Evolutionary conservation across 208 protist genomes (phyloP).

Genomic region (Leishmania aethiopica): DNA sequence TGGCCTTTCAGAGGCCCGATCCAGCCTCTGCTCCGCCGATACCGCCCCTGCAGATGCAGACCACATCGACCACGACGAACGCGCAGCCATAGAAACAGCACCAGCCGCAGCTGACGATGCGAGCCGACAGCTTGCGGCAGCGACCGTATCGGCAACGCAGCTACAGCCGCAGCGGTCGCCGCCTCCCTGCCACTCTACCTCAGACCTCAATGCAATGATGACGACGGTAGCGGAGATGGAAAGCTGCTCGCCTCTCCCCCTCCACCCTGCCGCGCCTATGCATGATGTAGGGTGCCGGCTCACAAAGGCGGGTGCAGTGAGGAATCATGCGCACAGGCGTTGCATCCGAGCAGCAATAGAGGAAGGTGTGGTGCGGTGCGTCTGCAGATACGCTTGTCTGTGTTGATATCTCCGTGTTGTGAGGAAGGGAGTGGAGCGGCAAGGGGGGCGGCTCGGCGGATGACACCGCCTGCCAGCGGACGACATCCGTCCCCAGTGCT

Average conservation of each 20-base stretch:
- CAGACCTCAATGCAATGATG: neutral
- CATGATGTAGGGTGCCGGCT: neutral
- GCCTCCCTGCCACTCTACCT: neutral
- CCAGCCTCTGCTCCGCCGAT: neutral
- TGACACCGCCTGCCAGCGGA: neutral
- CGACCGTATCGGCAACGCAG: neutral
- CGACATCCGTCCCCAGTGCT: neutral
- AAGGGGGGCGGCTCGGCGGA: neutral
- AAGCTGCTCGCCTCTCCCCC: neutral
- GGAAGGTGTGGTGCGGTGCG: neutral
- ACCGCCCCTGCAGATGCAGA: neutral
- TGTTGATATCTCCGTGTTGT: neutral
- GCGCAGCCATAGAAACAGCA: neutral
- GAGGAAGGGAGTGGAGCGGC: neutral
- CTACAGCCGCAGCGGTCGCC: neutral
- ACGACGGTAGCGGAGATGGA: neutral
- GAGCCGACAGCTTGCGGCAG: neutral
- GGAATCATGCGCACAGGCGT: neutral
- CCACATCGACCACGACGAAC: neutral
- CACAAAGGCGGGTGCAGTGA: neutral
- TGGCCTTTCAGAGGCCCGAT: slow-evolving; percentile 19
- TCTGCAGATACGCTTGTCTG: neutral
- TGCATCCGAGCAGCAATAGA: neutral
- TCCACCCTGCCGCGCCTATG: neutral
- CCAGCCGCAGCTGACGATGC: neutral